Percentiles rank a stretch among this genome's conserved stretches.
phyloP scores from a whole-genome alignment of 179 eudicot species.

The Corrigiola litoralis region DNA sequence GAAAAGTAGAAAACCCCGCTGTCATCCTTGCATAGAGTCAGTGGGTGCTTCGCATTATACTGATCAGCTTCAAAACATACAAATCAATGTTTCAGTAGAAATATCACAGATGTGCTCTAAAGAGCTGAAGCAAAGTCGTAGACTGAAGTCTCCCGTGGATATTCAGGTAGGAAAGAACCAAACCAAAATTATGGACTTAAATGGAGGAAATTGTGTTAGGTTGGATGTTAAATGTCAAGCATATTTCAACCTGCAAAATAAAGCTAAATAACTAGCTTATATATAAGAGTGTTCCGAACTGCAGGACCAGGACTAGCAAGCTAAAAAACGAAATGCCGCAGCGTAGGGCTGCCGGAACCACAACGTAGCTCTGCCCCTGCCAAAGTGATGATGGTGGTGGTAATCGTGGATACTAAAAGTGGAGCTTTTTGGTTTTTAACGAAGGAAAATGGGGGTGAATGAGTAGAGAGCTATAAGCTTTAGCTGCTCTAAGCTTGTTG shows the following conservation, averaged over 20 bases:
- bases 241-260: constrained; percentile 86
- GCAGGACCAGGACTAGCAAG: too few relatives aligned
- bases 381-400: background rate
- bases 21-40: constrained; percentile 87
- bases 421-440: too few relatives aligned
- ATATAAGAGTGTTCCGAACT: too few relatives aligned
- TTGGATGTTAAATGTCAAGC: constrained; percentile 87
- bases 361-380: too few relatives aligned
- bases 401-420: too few relatives aligned
- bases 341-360: too few relatives aligned
- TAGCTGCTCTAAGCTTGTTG: too few relatives aligned
- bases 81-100: background rate
- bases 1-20: constrained; percentile 87
- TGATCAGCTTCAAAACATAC: constrained; percentile 61
- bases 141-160: background rate
- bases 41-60: constrained; percentile 65
- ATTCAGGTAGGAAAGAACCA: constrained; percentile 1
- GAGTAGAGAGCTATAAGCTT: too few relatives aligned
- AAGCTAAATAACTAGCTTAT: too few relatives aligned
- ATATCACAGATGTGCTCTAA: background rate
- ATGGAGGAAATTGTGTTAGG: constrained; percentile 71
- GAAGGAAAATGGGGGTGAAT: too few relatives aligned
- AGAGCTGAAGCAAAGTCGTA: background rate
- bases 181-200: constrained; percentile 93
- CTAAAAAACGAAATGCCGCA: too few relatives aligned